Evolutionary conservation across 1,139 yeast species (phyloP).

Genomic region (Casaregolazyma suthepensis): DNA sequence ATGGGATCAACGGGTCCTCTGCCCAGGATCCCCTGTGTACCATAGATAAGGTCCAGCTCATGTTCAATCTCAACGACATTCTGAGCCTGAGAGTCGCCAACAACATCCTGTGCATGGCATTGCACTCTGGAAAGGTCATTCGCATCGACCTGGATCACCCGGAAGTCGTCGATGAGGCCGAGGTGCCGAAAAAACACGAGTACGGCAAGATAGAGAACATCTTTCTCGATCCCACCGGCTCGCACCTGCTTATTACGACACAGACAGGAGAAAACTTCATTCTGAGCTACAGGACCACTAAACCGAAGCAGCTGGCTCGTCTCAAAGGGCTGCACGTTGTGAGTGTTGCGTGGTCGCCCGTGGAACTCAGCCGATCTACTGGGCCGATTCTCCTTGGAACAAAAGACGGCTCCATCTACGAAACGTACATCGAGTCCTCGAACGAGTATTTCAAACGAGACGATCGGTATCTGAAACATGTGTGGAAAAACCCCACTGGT

Average conservation of each 20-base stretch:
- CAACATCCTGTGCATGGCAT: conserved; percentile 45
- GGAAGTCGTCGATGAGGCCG: conserved; percentile 41
- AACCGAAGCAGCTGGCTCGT: conserved; percentile 37
- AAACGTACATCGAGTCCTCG: conserved; percentile 40
- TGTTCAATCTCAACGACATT: conserved; percentile 43
- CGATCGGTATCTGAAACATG: conserved; percentile 37
- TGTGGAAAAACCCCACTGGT: conserved; percentile 32
- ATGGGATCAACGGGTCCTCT: conserved; percentile 11
- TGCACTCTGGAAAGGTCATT: conserved; percentile 41
- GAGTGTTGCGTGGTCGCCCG: conserved; percentile 41
- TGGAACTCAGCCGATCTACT: conserved; percentile 35
- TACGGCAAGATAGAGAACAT: conserved; percentile 34
- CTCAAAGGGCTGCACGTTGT: conserved; percentile 39
- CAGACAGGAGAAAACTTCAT: conserved; percentile 42
- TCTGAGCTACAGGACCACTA: conserved; percentile 35
- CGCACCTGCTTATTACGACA: conserved; percentile 45
- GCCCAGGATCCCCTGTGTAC: conserved; percentile 25
- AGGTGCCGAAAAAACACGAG: conserved; percentile 28
- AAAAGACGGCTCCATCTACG: conserved; percentile 41
- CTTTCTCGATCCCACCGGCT: conserved; percentile 45
- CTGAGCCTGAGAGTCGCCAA: conserved; percentile 41
- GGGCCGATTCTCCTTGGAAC: conserved; percentile 49
- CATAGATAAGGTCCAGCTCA: conserved; percentile 52
- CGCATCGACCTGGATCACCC: conserved; percentile 52
- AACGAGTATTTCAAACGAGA: conserved; percentile 40